These are phyloP conservation scores for sunflower (Helianthus annuus) DNA, from an alignment of 129 eudicot genomes.

Conservation along the genomic window HanXRQr2.0-SUNRISE NC_035433.2:9281025-9281524, in stretches of 20 bases:
- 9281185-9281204: neutral
- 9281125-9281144: no score
- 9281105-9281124: no score
- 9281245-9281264: slow-evolving; percentile 11
- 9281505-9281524: neutral
- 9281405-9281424: slow-evolving; percentile 7
- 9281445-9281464: neutral
- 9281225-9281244: slow-evolving; percentile 1
- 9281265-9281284: slow-evolving; percentile 1
- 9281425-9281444: neutral
- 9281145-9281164: no score
- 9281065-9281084: no score
- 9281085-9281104: no score
- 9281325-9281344: slow-evolving; percentile 13
- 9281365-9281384: slow-evolving; percentile 11
- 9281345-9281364: slow-evolving; percentile 5
- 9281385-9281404: slow-evolving; percentile 7
- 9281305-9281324: slow-evolving; percentile 21
- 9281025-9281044: no score
- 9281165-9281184: no score
- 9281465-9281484: slow-evolving; percentile 1
- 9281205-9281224: slow-evolving; percentile 7
- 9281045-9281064: no score
- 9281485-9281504: slow-evolving; percentile 2
- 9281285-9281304: slow-evolving; percentile 15